Percentiles rank a stretch among this genome's conserved stretches.
Evolutionary conservation across 805 yeast species (phyloP).

Genomic region (Saturnispora besseyi): DNA sequence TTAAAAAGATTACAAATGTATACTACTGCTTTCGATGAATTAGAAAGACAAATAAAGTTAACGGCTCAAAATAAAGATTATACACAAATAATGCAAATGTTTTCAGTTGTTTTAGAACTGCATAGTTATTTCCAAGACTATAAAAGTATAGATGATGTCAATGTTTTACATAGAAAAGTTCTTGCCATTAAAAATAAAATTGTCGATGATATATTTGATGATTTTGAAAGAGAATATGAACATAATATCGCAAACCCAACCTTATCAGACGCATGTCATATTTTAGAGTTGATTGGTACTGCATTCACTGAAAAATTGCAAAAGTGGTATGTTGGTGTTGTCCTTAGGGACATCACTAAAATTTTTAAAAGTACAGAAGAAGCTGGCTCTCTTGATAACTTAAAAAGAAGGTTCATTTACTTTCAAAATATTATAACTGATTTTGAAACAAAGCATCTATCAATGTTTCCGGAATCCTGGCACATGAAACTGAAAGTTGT

Average conservation of each 20-base stretch:
- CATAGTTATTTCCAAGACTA: constrained; percentile 68
- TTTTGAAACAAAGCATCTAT: constrained; percentile 38
- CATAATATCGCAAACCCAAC: constrained; percentile 29
- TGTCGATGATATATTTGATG: constrained; percentile 62
- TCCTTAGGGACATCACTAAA: constrained; percentile 61
- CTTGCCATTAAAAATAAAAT: constrained; percentile 50
- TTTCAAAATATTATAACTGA: constrained; percentile 63
- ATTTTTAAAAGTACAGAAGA: constrained; percentile 79
- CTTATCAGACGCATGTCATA: constrained; percentile 56
- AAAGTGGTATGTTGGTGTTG: constrained; percentile 63
- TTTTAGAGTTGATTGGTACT: constrained; percentile 55
- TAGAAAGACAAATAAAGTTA: constrained; percentile 37
- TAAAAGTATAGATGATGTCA: constrained; percentile 75
- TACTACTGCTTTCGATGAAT: constrained; percentile 59
- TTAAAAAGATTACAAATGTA: constrained; percentile 83
- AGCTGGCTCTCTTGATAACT: constrained; percentile 89
- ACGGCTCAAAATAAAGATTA: constrained; percentile 28
- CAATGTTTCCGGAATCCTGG: constrained; percentile 67
- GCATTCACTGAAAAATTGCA: constrained; percentile 51
- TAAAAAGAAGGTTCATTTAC: constrained; percentile 72
- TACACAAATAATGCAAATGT: constrained; percentile 46
- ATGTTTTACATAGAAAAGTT: constrained; percentile 51
- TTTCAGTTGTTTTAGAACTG: constrained; percentile 67
- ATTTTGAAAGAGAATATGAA: constrained; percentile 48
- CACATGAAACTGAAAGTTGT: constrained; percentile 54